Base-by-base conservation (phyloP, 768 basidiomycete genomes). In the Myochromella boudieri region DNA sequence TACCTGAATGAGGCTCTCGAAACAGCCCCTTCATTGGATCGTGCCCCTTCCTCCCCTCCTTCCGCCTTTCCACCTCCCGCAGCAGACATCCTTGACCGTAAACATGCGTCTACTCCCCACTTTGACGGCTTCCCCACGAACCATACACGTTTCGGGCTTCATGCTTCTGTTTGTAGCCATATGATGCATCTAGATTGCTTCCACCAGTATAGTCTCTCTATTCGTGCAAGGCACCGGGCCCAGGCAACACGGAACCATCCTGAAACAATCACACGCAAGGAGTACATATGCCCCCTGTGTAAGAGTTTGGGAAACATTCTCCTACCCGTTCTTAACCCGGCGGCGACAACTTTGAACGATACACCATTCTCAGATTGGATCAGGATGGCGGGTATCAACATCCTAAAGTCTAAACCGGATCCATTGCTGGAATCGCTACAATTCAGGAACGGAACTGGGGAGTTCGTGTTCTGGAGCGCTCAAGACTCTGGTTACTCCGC, bases 151-250 rank as follows among this genome's bases (percentile, higher is more conserved):
- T 95, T 95, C 61, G 94, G 94, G 1, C 71, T 97, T 10, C 77
- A 94, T 60, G 70, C 85, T 8, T 93, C 94, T 1, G 85, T 92
- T 29, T 98, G 95, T 65, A 92, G 86, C 25, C 97, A 98, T 61
- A 82, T 95, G 77, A 98, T 99, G 94, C 97, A 99, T 67, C 68
- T 95, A 51, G 82, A 87, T 32, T 98, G 97, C 67, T 95, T 97
- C 72, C 85, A 87, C 39, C 85, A 86, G 2, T 98, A 97, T 65
- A 93, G 81, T 53, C 63, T 78, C 2, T 95, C 94, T 14, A 85
- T 97, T 43, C 80, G 91, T 36, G 85, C 88, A 51, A 86, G 95
- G 10, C 93, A 95, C 60, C 80, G 88, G 6, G 76, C 86, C 0
- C 95, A 98, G 56, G 83, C 89, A 4, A 92, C 92, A 5, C 74